phyloP scores from a whole-genome alignment of 306 rosid genomes.

The Malus orientalis region DNA sequence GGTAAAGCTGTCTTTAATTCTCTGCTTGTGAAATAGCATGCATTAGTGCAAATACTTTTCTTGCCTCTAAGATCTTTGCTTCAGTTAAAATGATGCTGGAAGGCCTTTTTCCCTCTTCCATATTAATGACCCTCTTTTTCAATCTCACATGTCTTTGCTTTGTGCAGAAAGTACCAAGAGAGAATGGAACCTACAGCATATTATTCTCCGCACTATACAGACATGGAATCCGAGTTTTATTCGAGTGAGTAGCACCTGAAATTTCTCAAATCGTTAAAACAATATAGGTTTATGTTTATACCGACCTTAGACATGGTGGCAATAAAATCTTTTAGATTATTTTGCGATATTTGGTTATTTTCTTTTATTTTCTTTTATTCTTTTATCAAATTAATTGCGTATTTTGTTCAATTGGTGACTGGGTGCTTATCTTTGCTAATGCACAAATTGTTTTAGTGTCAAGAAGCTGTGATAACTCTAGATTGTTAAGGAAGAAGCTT shows the following conservation, averaged over 20 bases:
- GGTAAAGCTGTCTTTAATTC: background rate
- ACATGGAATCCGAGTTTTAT: slow-evolving; percentile 38
- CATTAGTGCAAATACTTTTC: background rate
- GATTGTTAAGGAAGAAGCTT: slow-evolving; percentile 41
- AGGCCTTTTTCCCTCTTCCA: background rate
- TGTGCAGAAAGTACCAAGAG: slow-evolving; percentile 53
- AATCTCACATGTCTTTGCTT: background rate
- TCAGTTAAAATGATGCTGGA: background rate
- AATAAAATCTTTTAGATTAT: background rate
- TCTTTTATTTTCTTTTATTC: background rate
- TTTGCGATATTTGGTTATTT: background rate
- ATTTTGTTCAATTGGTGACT: background rate
- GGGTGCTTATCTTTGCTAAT: background rate
- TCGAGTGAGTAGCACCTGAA: slow-evolving; percentile 45
- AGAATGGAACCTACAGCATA: slow-evolving; percentile 32
- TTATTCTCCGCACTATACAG: slow-evolving; percentile 22
- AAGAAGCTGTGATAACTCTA: slow-evolving; percentile 33
- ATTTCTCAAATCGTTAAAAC: background rate
- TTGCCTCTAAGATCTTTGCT: background rate
- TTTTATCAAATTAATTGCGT: background rate
- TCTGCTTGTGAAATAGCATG: background rate
- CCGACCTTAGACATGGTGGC: background rate
- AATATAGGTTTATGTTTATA: no score
- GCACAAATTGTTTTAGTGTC: slow-evolving; percentile 26
- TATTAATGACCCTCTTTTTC: background rate